Evolutionary conservation across 805 yeast genomes (phyloP), one percentile per base, ranked within the genome.

Genomic region (Suhomyces sp.): DNA sequence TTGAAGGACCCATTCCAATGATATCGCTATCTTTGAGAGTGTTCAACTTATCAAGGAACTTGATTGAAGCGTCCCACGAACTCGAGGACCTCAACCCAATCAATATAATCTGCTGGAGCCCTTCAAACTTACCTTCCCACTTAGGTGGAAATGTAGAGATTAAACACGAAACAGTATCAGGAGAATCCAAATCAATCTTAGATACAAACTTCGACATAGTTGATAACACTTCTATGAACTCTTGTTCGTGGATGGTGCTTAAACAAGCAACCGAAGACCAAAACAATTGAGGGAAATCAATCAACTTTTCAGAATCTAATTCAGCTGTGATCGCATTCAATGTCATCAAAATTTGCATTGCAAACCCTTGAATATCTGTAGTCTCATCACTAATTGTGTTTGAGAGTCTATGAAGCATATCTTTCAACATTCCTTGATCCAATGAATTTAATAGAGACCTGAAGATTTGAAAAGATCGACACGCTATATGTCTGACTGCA

Each of bases 331-430:
- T 80, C 0, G 97, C 95, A 63, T 91, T 88, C 49, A 93, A 60
- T 0, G 98, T 91, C 97, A 93, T 91, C 44, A 93, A 64, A 36
- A 93, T 93, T 60, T 93, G 98, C 90, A 93, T 86, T 0, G 97
- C 82, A 60, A 95, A 95, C 1, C 96, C 96, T 60, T 91, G 98
- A 24, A 93, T 90, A 48, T 93, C 98, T 0, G 77, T 64, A 8
- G 88, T 79, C 25, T 81, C 88, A 55, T 95, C 99, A 0, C 96
- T 80, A 6, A 93, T 82, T 0, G 99, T 95, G 49, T 88, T 90
- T 0, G 96, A 87, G 19, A 93, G 68, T 40, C 99, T 75, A 37
- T 91, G 95, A 8, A 93, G 68, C 96, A 93, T 87, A 60, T 90
- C 98, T 36, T 87, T 78, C 28, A 95, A 65, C 96, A 93, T 91